Base-by-base conservation (phyloP, 768 basidiomycete species). In the Tubosaeta brunneosetosa region DNA sequence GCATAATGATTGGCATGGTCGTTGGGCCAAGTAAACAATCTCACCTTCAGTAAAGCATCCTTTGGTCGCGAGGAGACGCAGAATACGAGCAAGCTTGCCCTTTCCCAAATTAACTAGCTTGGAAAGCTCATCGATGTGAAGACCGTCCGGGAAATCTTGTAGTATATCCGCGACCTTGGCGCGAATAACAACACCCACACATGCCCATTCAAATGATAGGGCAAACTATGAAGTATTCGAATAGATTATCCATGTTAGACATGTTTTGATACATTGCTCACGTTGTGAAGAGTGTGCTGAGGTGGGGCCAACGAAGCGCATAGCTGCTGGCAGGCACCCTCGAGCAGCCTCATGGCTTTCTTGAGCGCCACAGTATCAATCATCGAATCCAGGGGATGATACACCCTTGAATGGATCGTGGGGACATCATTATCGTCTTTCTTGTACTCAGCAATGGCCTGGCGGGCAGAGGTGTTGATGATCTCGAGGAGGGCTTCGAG, bases 41-140 rank as follows among this genome's bases (percentile, higher is more conserved):
- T 43, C 44, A 59, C 70, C 65, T 62, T 71, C 71, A 3, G 44
- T 58, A 51, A 71, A 71, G 41, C 61, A 66, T 13, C 67, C 66
- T 25, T 64, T 63, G n/a, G 60, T 58, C 0, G 69, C 63, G 25
- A 71, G 67, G 8, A 61, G 50, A 27, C 70, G 65, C 19, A 71
- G 56, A 19, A 71, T 44, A 5, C 66, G 67, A 40, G 55, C 41
- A 19, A 70, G 66, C 37, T 72, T 71, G 2, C 55, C 58, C 44
- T 55, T 57, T 41, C 66, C 64, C 27, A 71, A 31, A 13, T 45
- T 54, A 27, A 67, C 61, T 36, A 59, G 34, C 34, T 36, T 36
- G 12, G 34, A 12, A 36, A 36, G 34, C 2, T 36, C 34, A 16
- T 16, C 34, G 8, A 67, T 53, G 36, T 60, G 62, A 17, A 70